These are phyloP conservation scores for Gymnopilus junonius DNA, from an alignment of 768 basidiomycete genomes.

Conservation along the genomic window DNA sequence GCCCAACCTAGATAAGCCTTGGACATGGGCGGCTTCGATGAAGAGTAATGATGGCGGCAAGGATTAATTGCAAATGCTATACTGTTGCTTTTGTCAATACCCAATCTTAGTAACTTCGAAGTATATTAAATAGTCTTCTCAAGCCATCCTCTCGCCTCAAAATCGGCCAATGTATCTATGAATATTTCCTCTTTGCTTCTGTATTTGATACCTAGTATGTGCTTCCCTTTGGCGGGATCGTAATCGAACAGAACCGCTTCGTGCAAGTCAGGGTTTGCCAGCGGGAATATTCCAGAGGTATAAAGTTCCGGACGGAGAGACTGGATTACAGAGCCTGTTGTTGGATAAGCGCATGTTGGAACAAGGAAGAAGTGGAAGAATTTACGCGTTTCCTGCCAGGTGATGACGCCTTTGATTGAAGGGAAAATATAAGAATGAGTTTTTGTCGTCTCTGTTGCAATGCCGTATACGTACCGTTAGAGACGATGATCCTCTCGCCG, in stretches of 20 bases:
- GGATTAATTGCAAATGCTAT: neutral
- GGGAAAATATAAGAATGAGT: neutral
- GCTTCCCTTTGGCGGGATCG: neutral
- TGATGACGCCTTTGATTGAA: conserved; percentile 1
- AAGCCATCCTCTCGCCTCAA: conserved; percentile 8
- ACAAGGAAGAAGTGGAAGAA: neutral
- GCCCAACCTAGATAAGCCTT: neutral
- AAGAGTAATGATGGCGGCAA: neutral
- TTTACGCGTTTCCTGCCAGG: conserved; percentile 16
- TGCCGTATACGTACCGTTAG: conserved; percentile 29
- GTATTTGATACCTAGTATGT: neutral
- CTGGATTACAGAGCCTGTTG: conserved; percentile 5
- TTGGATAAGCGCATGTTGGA: neutral
- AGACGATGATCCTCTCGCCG: conserved; percentile 60
- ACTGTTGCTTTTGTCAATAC: neutral
- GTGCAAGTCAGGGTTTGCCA: conserved; percentile 1
- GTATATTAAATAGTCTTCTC: neutral
- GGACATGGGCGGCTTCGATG: neutral
- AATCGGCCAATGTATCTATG: conserved; percentile 1
- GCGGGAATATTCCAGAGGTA: neutral
- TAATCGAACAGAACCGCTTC: neutral
- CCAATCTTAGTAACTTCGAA: no score
- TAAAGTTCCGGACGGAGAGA: conserved; percentile 6
- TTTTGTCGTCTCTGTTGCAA: neutral
- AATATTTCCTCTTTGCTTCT: neutral